Evolutionary conservation across 1,139 yeast genomes (phyloP), one percentile per base, ranked within the genome.

Genomic region (Candida anutae): DNA sequence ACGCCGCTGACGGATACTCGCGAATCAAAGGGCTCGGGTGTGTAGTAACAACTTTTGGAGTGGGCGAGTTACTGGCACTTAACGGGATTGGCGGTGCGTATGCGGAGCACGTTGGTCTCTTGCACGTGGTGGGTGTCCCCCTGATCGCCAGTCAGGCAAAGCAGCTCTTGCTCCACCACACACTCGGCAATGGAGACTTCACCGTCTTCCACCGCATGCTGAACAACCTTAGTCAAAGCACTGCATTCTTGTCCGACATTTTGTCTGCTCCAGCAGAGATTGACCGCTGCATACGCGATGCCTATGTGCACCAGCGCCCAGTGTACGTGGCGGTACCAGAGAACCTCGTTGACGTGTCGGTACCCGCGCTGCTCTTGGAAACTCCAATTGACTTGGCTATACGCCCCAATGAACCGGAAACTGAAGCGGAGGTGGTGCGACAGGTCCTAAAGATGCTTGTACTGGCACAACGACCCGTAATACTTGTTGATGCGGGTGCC

Each of bases 401-500:
- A 45, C 66, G 69, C 42, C 69, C 74, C 29, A 82, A 81, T 54
- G 84, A 79, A 37, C 59, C 66, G 11, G 83, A 72, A 32, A 75
- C 87, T 30, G 88, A 83, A 56, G 62, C 58, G 20, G 94, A 83
- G 55, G 87, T 80, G 28, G 60, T 82, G 34, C 76, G 73, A 23
- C 54, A 66, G 31, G 68, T 80, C 30, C 45, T 74, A 34, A 53
- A 56, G 18, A 52, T 79, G 58, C 64, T 84, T 40, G 46, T 51
- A 38, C 58, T 57, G 27, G 77, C 93, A 26, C 52, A 69, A 49
- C 73, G 74, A 56, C 94, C 94, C 38, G 56, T 81, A 37, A 72
- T 84, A 42, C 63, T 84, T 44, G 87, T 83, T 26, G 95, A 84
- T 59, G 94, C 95, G 23, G 83, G 94, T 67, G 85, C 88, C 36